Evolutionary conservation across 2,329 filamentous ascomycete genomes (phyloP), one percentile per base, ranked within the genome.

Genomic region (Claviceps spartinae): DNA sequence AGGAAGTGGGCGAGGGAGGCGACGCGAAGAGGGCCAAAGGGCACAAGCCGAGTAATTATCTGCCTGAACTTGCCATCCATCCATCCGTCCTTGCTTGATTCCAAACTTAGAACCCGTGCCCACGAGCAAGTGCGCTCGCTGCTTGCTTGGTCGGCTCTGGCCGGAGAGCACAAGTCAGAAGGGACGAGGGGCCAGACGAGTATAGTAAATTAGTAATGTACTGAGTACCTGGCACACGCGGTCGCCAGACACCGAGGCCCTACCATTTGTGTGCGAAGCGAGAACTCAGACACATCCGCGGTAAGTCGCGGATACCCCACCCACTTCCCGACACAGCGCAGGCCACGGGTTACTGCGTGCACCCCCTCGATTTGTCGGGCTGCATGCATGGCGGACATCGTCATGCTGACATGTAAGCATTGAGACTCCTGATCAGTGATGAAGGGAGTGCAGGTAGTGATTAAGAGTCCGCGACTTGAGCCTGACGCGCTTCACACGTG

Each of bases 1-100:
- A 65, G 63, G 62, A 63, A 57, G 62, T 66, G 64, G 63, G 60
- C 61, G 54, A 58, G 62, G 60, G 60, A 63, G 66, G 65, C 65
- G 60, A 57, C 56, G 59, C 56, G 57, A 53, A 58, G 60, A 58
- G 59, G 63, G 57, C 57, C 58, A 61, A 59, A 58, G 56, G 58
- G 60, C 57, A 58, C 59, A 59, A 59, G 44, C 52, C 54, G 48
- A 54, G 54, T 59, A 57, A 54, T 54, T 54, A 56, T 55, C 57
- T 54, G 54, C 56, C 60, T n/a, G 43, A 5, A 20, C 34, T 30
- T 34, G 30, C 30, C 26, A 30, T 30, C 26, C 26, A 11, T 43
- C 20, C 20, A 22, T 24, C 13, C 8, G 18, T 22, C 13, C 41
- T 34, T 34, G 30, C 30, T 34, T 34, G 30, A 34, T 34, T 34